Evolutionary conservation across 1,139 yeast species (phyloP).

Genomic region (Blastobotrys elegans): DNA sequence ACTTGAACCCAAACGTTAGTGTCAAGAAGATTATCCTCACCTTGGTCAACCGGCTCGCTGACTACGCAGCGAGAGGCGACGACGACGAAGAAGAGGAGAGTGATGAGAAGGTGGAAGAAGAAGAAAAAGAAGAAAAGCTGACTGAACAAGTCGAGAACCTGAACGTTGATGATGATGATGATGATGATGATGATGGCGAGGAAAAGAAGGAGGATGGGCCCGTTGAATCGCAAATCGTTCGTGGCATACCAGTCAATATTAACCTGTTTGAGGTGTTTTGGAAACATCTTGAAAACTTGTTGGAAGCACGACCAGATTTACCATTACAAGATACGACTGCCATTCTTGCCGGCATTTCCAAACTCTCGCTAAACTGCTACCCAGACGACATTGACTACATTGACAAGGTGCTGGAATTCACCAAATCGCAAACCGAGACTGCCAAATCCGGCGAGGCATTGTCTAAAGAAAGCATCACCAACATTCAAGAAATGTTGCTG

Average conservation of each 20-base stretch:
- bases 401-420: slow-evolving; percentile 56
- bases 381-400: slow-evolving; percentile 58
- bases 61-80: slow-evolving; percentile 40
- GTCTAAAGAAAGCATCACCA: slow-evolving; percentile 30
- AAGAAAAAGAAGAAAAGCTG: slow-evolving; percentile 8
- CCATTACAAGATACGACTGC: slow-evolving; percentile 60
- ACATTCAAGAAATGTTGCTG: slow-evolving; percentile 52
- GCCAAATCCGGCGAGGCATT: slow-evolving; percentile 21
- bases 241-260: slow-evolving; percentile 17
- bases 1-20: slow-evolving; percentile 65
- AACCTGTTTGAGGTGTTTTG: slow-evolving; percentile 59
- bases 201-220: slow-evolving; percentile 17
- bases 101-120: background rate
- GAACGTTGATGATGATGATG: slow-evolving; percentile 1
- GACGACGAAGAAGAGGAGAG: slow-evolving; percentile 8
- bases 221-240: slow-evolving; percentile 8
- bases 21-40: slow-evolving; percentile 63
- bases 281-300: slow-evolving; percentile 53
- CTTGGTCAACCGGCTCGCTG: slow-evolving; percentile 68
- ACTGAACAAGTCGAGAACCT: slow-evolving; percentile 13
- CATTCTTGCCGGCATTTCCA: slow-evolving; percentile 59
- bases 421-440: slow-evolving; percentile 45
- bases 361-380: slow-evolving; percentile 62
- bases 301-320: slow-evolving; percentile 56
- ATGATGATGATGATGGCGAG: slow-evolving; percentile 12